These are phyloP conservation scores for Trichoderma sp. DNA, from an alignment of 2,329 filamentous ascomycete species.

Conservation along the genomic window DNA sequence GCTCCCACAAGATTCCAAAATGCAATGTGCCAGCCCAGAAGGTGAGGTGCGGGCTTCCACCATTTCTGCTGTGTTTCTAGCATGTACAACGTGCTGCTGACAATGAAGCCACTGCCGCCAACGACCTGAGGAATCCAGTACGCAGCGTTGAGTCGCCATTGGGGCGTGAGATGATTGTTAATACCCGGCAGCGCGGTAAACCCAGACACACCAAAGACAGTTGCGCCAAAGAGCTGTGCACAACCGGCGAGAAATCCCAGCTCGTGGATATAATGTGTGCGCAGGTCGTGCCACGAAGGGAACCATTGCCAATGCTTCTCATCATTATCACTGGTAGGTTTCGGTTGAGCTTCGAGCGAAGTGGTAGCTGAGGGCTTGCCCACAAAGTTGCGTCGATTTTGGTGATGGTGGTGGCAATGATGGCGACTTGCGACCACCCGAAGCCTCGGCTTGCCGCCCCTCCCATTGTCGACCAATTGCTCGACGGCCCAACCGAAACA, in stretches of 20 bases:
- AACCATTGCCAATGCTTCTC: conserved; percentile 55
- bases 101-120: conserved; percentile 60
- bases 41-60: conserved; percentile 54
- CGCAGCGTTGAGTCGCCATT: conserved; percentile 48
- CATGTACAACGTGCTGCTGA: conserved; percentile 59
- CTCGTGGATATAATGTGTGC: conserved; percentile 58
- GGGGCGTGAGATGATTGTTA: conserved; percentile 48
- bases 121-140: conserved; percentile 61
- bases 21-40: conserved; percentile 66
- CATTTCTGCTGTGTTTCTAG: conserved; percentile 63
- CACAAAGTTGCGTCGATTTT: conserved; percentile 26
- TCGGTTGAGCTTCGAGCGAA: background rate
- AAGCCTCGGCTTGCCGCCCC: conserved; percentile 4
- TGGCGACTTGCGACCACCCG: conserved; percentile 9
- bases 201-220: conserved; percentile 61
- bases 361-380: background rate
- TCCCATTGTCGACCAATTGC: conserved; percentile 37
- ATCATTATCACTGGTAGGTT: background rate
- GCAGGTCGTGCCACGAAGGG: conserved; percentile 54
- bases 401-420: conserved; percentile 31
- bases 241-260: conserved; percentile 60
- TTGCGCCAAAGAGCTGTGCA: conserved; percentile 55
- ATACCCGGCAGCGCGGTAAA: conserved; percentile 55
- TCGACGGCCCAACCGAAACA: conserved; percentile 70
- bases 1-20: conserved; percentile 63